phyloP scores from a whole-genome alignment of 208 protist species.

The Phytomonas sp. region DNA sequence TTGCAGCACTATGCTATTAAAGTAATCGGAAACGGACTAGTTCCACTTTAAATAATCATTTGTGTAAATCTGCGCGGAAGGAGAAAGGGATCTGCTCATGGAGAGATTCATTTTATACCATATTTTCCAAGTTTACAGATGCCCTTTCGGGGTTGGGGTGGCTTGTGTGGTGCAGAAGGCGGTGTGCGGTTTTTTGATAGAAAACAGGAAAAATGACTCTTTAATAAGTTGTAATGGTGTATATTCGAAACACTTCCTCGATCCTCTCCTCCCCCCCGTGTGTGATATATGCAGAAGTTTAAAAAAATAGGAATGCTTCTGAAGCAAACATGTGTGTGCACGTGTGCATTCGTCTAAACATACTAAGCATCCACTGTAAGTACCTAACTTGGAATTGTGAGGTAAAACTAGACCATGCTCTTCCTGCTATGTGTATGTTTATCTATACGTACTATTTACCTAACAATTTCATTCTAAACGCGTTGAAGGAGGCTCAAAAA shows the following conservation, averaged over 20 bases:
- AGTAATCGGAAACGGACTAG: not conserved
- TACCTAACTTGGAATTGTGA: not conserved
- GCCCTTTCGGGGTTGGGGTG: not conserved
- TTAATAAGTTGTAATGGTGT: conserved; percentile 3
- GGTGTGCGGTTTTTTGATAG: not conserved
- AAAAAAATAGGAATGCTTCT: not conserved
- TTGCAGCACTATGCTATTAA: not conserved
- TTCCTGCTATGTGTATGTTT: not conserved
- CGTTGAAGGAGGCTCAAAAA: not conserved
- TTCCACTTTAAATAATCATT: not conserved
- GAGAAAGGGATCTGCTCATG: not conserved
- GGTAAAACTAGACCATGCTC: not conserved
- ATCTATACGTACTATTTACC: not conserved
- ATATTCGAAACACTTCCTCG: not conserved
- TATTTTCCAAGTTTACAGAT: not conserved
- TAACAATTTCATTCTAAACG: not conserved
- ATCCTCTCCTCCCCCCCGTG: not conserved
- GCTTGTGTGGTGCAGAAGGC: not conserved
- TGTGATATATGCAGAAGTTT: not conserved
- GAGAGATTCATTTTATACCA: not conserved
- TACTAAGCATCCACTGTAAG: not conserved
- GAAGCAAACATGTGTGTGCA: not conserved
- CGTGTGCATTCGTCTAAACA: not conserved
- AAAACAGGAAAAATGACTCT: conserved; percentile 5
- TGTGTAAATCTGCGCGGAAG: not conserved